Percentiles rank a stretch among this genome's conserved stretches.
Conservation (phyloP, 768 basidiomycete species). For the Lentinus brumalis region DNA sequence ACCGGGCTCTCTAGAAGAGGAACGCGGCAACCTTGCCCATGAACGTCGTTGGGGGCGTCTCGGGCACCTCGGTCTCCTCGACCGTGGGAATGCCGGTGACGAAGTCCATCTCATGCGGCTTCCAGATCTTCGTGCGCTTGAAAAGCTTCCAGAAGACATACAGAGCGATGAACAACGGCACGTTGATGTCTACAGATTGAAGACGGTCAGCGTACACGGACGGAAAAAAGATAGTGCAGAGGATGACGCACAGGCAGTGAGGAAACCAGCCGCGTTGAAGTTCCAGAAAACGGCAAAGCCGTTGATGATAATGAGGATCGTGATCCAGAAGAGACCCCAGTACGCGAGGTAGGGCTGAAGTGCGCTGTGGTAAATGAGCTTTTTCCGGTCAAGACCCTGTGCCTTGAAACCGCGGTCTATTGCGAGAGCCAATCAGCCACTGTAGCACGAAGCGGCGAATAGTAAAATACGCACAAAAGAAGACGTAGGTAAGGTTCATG, state of each 20-base stretch:
- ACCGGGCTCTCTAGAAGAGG: conserved; percentile 44
- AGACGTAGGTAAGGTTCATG: conserved; percentile 73
- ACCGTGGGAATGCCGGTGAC: conserved; percentile 68
- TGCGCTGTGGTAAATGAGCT: conserved; percentile 61
- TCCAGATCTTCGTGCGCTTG: conserved; percentile 49
- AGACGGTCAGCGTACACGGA: background rate
- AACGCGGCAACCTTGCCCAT: conserved; percentile 49
- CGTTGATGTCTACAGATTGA: conserved; percentile 40
- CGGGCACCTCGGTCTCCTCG: conserved; percentile 67
- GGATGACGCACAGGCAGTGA: conserved; percentile 43
- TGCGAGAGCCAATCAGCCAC: background rate
- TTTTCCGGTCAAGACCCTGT: conserved; percentile 64
- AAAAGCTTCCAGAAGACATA: conserved; percentile 47
- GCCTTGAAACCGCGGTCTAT: conserved; percentile 61
- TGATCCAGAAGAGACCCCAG: conserved; percentile 70
- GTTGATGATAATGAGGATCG: conserved; percentile 59
- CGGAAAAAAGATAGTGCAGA: background rate
- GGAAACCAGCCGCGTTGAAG: conserved; percentile 56
- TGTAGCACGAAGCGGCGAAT: no score
- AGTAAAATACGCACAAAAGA: conserved; percentile 54
- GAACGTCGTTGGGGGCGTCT: conserved; percentile 51
- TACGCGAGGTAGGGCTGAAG: conserved; percentile 70
- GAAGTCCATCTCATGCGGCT: conserved; percentile 68
- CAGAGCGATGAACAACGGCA: conserved; percentile 49
- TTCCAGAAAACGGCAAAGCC: conserved; percentile 64